Evolutionary conservation across 1,284 basidiomycete genomes (phyloP).

Genomic region (Leccinum colubrinum): DNA sequence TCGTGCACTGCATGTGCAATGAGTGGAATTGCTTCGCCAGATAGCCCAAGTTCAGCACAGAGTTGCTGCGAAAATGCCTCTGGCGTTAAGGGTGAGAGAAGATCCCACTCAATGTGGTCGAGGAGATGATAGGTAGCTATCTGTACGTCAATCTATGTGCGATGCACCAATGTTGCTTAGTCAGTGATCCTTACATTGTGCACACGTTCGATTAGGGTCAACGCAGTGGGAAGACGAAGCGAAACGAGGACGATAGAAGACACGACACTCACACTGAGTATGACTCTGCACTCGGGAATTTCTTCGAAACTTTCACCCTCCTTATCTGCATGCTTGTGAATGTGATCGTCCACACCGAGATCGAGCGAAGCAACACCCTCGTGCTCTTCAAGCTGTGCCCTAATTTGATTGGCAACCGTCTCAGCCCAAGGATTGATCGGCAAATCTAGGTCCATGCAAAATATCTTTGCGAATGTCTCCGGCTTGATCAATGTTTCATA

Average conservation of each 20-base stretch:
- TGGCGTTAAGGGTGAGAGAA: slow-evolving; percentile 89
- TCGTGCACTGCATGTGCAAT: slow-evolving; percentile 94
- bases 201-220: slow-evolving; percentile 18
- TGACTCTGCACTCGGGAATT: slow-evolving; percentile 84
- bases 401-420: slow-evolving; percentile 83
- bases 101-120: slow-evolving; percentile 98
- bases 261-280: slow-evolving; percentile 72
- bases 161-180: slow-evolving; percentile 9
- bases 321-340: slow-evolving; percentile 33
- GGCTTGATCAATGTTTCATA: slow-evolving; percentile 82
- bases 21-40: slow-evolving; percentile 85
- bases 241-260: not conserved
- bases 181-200: slow-evolving; percentile 16
- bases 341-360: slow-evolving; percentile 60
- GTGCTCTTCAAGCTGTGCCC: slow-evolving; percentile 87
- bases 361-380: slow-evolving; percentile 79
- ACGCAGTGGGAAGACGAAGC: slow-evolving; percentile 12
- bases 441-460: slow-evolving; percentile 88
- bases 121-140: slow-evolving; percentile 88
- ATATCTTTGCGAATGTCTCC: slow-evolving; percentile 79
- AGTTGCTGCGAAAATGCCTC: slow-evolving; percentile 82
- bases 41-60: slow-evolving; percentile 84
- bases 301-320: slow-evolving; percentile 49
- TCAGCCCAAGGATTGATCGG: slow-evolving; percentile 66
- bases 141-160: slow-evolving; percentile 90